Evolutionary conservation across 75 land plant species (phyloP), one percentile per base, ranked within the genome.

Genomic region (Chamaecyparis obtusa): DNA sequence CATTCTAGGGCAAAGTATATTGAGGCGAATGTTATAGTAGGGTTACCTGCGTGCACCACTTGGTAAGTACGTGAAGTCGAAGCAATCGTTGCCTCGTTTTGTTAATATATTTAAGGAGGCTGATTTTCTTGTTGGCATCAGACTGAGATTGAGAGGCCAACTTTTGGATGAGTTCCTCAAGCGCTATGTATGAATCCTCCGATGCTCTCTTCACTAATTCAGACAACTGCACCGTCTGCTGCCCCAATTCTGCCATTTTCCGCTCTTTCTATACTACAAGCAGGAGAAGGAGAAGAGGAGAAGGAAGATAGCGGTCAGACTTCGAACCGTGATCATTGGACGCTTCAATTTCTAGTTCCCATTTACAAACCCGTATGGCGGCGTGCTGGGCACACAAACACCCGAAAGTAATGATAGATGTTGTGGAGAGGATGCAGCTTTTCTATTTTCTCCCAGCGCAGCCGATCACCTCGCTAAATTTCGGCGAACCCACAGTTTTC

Each of bases 31-130:
- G 55, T 24, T 71, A 8, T 9, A 30, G 75, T 71, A 9, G n/a
- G 32, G 64, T 64, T 74, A 97, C 99, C 99, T 98, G 99, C 79
- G 92, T 93, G 86, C 99, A 97, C 99, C 99, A 98, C 91, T 97
- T 97, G 84, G 97, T 88, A 33, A 98, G 93, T 19, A 92, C 97
- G 75, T 93, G 95, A 33, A 98, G 93, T 9, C 99, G 93, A 79
- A 98, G 99, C 91, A 98, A 88, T 17, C 99, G 95, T 92, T 98
- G 99, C 83, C 97, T 93, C 15, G 99, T 97, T 89, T 90, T 93
- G 74, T 87, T 75, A 54, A 97, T 92, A 89, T 86, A 98, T 91
- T 98, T 98, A 85, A 98, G 92, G 46, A 97, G 89, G 27, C 89
- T 87, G 84, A 95, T 94, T 93, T 97, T 98, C 95, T 90, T 94